Percentiles rank a stretch among this genome's conserved stretches.
These are phyloP conservation scores for Petunia secreta DNA, from an alignment of 257 asterid genomes.

Conservation along the genomic window DNA sequence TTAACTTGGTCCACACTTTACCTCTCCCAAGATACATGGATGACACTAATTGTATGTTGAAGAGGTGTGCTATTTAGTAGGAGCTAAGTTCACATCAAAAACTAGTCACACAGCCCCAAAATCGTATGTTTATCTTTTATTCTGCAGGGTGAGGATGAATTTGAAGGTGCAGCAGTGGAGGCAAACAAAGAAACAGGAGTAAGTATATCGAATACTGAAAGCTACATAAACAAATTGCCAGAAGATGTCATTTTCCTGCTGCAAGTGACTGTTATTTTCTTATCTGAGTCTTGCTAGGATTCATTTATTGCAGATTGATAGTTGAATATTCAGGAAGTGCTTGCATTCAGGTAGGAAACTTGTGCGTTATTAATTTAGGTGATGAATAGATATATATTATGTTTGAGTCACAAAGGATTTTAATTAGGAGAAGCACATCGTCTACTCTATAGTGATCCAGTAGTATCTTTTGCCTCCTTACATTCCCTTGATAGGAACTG, in stretches of 20 bases:
- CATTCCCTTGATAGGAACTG: not conserved
- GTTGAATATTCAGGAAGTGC: constrained; percentile 50
- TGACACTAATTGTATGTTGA: constrained; percentile 32
- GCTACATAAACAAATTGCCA: not conserved
- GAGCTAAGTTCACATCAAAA: not conserved
- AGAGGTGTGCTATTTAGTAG: constrained; percentile 44
- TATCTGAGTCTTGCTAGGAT: constrained; percentile 27
- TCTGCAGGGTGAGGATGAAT: constrained; percentile 74
- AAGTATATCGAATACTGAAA: constrained; percentile 30
- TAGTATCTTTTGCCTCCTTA: not conserved
- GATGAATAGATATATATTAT: not conserved
- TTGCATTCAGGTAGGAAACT: constrained; percentile 48
- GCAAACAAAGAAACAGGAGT: constrained; percentile 86
- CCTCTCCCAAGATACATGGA: too few relatives aligned
- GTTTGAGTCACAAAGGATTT: not conserved
- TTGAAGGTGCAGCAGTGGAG: constrained; percentile 64
- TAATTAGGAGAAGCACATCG: not conserved
- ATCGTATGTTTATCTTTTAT: constrained; percentile 21
- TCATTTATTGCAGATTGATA: constrained; percentile 42
- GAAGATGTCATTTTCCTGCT: not conserved
- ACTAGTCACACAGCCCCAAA: not conserved
- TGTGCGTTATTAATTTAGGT: not conserved
- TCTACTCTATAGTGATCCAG: not conserved
- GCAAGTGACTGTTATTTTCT: not conserved
- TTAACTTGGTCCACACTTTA: too few relatives aligned